Evolutionary conservation across 495 filamentous ascomycete species (phyloP).

Genomic region (Podospora pseudopauciseta): DNA sequence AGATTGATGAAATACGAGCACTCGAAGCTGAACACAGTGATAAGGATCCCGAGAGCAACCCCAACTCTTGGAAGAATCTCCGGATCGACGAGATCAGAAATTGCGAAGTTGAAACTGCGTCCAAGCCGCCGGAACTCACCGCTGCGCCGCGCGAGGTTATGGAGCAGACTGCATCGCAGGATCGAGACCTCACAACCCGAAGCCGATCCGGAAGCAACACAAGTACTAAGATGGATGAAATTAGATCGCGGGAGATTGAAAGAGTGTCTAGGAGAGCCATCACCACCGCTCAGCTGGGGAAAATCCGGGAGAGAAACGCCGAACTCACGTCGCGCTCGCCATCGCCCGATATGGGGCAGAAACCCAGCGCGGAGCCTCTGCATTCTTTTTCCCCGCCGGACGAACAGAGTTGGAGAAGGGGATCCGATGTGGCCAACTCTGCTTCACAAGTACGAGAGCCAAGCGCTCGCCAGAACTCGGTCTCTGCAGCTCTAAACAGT

Average conservation of each 20-base stretch:
- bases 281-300: conserved; percentile 54
- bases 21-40: conserved; percentile 35
- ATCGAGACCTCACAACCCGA: conserved; percentile 1
- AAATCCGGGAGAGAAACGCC: conserved; percentile 53
- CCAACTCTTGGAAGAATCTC: conserved; percentile 18
- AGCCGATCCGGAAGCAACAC: conserved; percentile 24
- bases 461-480: not conserved
- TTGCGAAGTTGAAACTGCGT: conserved; percentile 46
- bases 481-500: not conserved
- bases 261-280: conserved; percentile 55
- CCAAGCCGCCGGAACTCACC: conserved; percentile 19
- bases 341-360: conserved; percentile 31
- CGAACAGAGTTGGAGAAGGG: conserved; percentile 35
- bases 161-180: conserved; percentile 2
- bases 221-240: conserved; percentile 49
- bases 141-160: not conserved
- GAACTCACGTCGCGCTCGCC: conserved; percentile 37
- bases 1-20: conserved; percentile 41
- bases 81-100: conserved; percentile 51
- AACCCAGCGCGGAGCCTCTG: conserved; percentile 23
- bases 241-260: conserved; percentile 57
- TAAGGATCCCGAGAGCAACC: conserved; percentile 2
- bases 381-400: conserved; percentile 18
- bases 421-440: conserved; percentile 12
- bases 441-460: not conserved